A percentile compares a stretch with the other conserved stretches of the same genome.
Evolutionary conservation across 257 asterid species (phyloP).

Genomic region (Nicotiana benthamiana): DNA sequence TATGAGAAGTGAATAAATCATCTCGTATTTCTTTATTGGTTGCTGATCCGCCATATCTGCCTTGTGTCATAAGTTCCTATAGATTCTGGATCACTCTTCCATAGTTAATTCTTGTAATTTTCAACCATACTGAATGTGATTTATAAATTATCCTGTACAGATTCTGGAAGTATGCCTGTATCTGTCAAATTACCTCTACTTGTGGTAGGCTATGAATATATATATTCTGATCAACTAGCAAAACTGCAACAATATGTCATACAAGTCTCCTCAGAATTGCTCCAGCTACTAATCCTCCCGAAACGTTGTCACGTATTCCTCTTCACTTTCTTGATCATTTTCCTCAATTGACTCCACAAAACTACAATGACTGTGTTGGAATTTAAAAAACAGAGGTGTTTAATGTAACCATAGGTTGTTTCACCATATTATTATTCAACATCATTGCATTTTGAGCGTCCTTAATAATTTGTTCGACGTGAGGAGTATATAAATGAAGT

Average conservation of each 20-base stretch:
- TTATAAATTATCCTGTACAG: not conserved
- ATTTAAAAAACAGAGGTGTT: too few species aligned
- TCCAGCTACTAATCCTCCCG: too few species aligned
- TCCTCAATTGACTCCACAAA: too few species aligned
- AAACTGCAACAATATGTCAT: conserved; percentile 16
- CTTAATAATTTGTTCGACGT: too few species aligned
- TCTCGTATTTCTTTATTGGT: not conserved
- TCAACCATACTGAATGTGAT: not conserved
- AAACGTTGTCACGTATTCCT: too few species aligned
- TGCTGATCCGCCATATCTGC: not conserved
- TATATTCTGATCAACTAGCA: conserved; percentile 3
- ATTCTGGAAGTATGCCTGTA: not conserved
- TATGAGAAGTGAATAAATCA: not conserved
- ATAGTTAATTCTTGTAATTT: not conserved
- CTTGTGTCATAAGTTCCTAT: not conserved
- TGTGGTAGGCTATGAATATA: not conserved
- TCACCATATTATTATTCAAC: too few species aligned
- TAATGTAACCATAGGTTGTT: too few species aligned
- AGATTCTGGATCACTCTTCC: not conserved
- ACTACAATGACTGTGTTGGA: too few species aligned
- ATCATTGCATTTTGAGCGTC: too few species aligned
- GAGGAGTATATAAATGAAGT: too few species aligned
- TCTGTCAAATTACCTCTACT: not conserved
- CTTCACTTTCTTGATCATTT: too few species aligned
- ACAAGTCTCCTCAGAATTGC: conserved; percentile 96